Conservation (phyloP, 78 protist genomes). For the Protostelium mycophagum region DNA sequence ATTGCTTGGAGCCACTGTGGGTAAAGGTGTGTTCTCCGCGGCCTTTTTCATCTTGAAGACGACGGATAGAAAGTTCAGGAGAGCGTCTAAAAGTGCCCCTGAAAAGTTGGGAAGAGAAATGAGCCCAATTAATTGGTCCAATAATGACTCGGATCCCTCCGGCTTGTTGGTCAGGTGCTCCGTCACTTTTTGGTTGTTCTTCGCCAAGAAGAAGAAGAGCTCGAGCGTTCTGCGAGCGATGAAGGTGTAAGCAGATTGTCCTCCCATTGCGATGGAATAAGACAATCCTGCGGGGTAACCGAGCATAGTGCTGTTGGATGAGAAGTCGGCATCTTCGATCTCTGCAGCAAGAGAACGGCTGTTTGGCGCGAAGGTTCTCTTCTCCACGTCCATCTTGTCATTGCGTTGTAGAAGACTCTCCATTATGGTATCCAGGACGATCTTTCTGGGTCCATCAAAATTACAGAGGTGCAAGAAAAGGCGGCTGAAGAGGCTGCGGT, state of each 20-base stretch:
- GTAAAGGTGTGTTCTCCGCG: too few species aligned
- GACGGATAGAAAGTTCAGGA: not conserved
- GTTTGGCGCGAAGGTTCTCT: not conserved
- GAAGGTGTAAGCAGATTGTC: not conserved
- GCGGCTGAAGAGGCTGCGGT: not conserved
- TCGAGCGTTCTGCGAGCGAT: not conserved
- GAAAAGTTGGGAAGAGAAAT: too few species aligned
- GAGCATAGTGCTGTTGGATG: not conserved
- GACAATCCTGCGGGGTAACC: not conserved
- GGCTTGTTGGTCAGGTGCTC: not conserved
- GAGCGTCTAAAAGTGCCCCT: not conserved
- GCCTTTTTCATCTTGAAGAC: not conserved
- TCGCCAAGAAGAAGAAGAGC: not conserved
- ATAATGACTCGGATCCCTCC: not conserved
- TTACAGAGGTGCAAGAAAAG: not conserved
- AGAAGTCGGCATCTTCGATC: not conserved
- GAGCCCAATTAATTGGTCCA: not conserved
- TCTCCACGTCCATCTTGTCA: not conserved
- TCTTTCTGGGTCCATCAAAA: not conserved
- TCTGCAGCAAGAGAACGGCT: not conserved
- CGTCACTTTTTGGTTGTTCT: not conserved
- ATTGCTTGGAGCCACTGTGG: too few species aligned
- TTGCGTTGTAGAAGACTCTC: not conserved
- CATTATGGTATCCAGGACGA: not conserved
- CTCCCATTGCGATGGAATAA: not conserved